phyloP scores from a whole-genome alignment of 148 eudicot species.

The Rhododendron mucronatum region DNA sequence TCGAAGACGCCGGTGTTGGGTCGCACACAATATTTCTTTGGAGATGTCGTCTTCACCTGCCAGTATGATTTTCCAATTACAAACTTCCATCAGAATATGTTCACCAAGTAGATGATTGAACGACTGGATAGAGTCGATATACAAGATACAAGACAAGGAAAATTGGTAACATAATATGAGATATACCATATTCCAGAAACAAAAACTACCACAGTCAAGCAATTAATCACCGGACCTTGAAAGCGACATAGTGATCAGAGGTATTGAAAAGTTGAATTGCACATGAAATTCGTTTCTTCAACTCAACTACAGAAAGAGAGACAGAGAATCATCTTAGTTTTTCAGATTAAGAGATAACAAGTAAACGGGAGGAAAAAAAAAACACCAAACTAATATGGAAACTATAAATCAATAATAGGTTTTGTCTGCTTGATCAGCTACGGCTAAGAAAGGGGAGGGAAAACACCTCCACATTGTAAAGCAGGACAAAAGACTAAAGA shows the following conservation, averaged over 20 bases:
- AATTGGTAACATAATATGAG: not conserved
- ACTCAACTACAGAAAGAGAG: constrained; percentile 46
- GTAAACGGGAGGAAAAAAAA: not conserved
- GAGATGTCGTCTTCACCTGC: constrained; percentile 76
- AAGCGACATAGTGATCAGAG: constrained; percentile 54
- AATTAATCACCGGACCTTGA: constrained; percentile 43
- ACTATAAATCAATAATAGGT: not conserved
- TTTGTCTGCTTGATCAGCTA: not conserved
- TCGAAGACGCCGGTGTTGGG: constrained; percentile 50
- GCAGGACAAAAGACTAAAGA: not conserved
- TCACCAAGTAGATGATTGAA: not conserved
- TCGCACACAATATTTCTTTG: constrained; percentile 64
- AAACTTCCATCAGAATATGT: not conserved
- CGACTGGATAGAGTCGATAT: not conserved
- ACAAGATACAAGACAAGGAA: not conserved
- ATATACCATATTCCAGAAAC: not conserved
- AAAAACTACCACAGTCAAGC: not conserved
- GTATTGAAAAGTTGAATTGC: constrained; percentile 53
- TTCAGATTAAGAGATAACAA: not conserved
- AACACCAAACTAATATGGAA: not conserved
- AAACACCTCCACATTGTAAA: not conserved
- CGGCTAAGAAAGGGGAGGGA: not conserved
- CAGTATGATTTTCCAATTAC: constrained; percentile 10
- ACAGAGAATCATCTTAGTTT: not conserved
- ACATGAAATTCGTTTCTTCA: constrained; percentile 68